Percentiles rank a stretch among this genome's conserved stretches.
These are phyloP conservation scores for Nelumbo lutea DNA, from an alignment of 164 flowering plant species.

Conservation along the genomic window DNA sequence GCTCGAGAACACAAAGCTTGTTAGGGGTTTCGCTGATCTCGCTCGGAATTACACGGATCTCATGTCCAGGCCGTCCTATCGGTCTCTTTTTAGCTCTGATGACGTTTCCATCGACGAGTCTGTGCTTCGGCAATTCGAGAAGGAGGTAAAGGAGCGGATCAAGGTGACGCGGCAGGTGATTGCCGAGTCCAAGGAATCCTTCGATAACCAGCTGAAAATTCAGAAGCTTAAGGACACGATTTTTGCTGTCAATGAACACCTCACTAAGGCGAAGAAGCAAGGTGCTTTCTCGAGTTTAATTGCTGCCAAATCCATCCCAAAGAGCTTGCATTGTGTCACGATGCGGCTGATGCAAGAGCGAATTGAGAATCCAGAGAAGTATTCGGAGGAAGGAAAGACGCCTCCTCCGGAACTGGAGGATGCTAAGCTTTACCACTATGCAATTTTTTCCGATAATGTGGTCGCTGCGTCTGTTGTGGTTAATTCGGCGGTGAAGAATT, in stretches of 20 bases:
- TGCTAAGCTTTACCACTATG: neutral
- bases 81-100: constrained; percentile 7
- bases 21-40: constrained; percentile 44
- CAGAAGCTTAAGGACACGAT: neutral
- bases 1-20: constrained; percentile 45
- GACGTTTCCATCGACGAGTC: neutral
- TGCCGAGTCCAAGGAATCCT: neutral
- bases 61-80: constrained; percentile 31
- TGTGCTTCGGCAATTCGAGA: neutral
- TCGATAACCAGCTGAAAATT: neutral
- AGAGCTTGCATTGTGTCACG: neutral
- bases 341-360: neutral
- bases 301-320: neutral
- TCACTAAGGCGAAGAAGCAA: neutral
- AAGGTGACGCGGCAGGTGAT: neutral
- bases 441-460: neutral
- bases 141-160: neutral
- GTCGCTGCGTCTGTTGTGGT: neutral
- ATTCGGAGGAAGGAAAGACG: neutral
- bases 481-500: neutral
- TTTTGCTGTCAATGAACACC: neutral
- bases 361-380: neutral
- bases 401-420: neutral
- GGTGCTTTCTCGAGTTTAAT: neutral
- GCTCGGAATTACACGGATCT: constrained; percentile 46